A percentile compares a stretch with the other conserved stretches of the same genome.
Conservation (phyloP, 495 filamentous ascomycete species). For the Pyrenula aspistea region DNA sequence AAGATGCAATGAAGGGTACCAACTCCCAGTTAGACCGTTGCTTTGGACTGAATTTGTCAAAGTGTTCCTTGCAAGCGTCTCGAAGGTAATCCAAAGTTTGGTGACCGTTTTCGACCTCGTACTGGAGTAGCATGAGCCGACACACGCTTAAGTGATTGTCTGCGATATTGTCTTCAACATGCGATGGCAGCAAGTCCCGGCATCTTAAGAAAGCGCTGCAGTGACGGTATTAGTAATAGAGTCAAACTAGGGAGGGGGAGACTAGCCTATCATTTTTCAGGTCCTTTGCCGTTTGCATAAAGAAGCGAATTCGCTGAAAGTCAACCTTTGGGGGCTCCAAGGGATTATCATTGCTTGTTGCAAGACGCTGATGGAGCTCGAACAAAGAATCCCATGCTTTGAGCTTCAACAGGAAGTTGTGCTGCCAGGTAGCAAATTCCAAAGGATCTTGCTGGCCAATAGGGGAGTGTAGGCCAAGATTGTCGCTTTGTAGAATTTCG, state of each 20-base stretch:
- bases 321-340: constrained; percentile 37
- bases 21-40: constrained; percentile 44
- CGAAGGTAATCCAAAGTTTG: constrained; percentile 23
- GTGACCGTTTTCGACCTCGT: constrained; percentile 17
- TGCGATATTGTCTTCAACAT: constrained; percentile 36
- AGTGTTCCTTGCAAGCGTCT: constrained; percentile 33
- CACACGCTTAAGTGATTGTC: constrained; percentile 5
- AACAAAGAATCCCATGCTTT: neutral
- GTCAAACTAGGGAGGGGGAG: no score
- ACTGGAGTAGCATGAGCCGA: constrained; percentile 14
- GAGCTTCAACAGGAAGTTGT: neutral
- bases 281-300: neutral
- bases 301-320: neutral
- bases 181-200: no score
- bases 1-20: constrained; percentile 24
- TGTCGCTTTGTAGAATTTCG: constrained; percentile 36
- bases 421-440: neutral
- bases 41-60: constrained; percentile 35
- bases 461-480: constrained; percentile 35
- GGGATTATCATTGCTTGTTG: constrained; percentile 11
- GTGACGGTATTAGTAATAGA: no score
- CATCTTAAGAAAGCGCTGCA: no score
- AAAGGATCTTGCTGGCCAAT: constrained; percentile 33
- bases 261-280: neutral
- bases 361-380: neutral